phyloP scores from a whole-genome alignment of 768 basidiomycete genomes.

The Leccinum aurantiacum region DNA sequence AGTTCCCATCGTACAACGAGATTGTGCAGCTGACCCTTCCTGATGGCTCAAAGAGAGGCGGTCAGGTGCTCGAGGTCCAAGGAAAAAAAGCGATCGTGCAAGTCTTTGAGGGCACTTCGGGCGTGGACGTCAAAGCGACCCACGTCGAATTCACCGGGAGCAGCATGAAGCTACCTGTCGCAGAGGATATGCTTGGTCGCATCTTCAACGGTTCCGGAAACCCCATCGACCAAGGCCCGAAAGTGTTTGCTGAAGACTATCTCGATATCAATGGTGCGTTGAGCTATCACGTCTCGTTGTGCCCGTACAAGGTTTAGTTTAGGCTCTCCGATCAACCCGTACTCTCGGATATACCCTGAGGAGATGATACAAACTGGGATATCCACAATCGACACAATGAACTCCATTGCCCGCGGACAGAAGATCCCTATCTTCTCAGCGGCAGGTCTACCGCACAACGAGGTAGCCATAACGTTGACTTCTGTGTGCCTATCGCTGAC shows the following conservation, averaged over 20 bases:
- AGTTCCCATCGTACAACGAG: constrained; percentile 99
- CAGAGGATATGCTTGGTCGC: constrained; percentile 98
- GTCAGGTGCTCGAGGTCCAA: constrained; percentile 96
- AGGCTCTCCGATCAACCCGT: constrained; percentile 98
- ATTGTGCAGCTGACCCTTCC: constrained; percentile 95
- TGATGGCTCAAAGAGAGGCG: constrained; percentile 92
- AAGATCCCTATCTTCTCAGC: constrained; percentile 99
- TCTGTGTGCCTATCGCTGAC: constrained; percentile 27
- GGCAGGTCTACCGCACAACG: constrained; percentile 97
- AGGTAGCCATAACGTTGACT: constrained; percentile 49
- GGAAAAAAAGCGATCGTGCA: constrained; percentile 99
- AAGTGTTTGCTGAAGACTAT: constrained; percentile 99
- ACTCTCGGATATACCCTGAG: constrained; percentile 98
- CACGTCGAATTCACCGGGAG: constrained; percentile 98
- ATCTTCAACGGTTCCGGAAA: constrained; percentile 99
- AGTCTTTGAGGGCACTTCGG: constrained; percentile 97
- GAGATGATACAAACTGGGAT: constrained; percentile 99
- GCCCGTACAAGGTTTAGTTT: constrained; percentile 20
- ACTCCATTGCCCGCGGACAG: constrained; percentile 99
- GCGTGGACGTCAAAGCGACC: constrained; percentile 95
- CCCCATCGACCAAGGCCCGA: constrained; percentile 97
- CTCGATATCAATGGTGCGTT: constrained; percentile 94
- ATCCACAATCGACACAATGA: constrained; percentile 97
- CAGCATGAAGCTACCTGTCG: constrained; percentile 98
- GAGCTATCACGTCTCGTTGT: neutral